phyloP scores from a whole-genome alignment of 2,329 filamentous ascomycete genomes.

The Aspergillus ruber region DNA sequence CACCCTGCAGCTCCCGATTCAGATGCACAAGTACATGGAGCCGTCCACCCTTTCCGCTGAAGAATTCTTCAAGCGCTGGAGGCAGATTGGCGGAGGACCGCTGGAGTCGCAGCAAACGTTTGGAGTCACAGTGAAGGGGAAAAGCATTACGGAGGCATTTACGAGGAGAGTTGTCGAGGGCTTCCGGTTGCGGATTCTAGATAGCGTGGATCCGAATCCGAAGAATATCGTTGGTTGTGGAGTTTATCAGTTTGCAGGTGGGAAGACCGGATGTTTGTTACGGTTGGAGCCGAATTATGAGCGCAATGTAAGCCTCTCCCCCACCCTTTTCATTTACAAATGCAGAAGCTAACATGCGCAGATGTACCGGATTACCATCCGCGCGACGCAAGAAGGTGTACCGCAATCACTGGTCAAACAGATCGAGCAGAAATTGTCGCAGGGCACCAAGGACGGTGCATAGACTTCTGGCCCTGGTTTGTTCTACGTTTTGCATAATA shows the following conservation, averaged over 20 bases:
- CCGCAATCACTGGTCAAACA: constrained; percentile 71
- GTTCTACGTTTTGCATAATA: neutral
- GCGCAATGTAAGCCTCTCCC: constrained; percentile 63
- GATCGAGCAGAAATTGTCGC: constrained; percentile 76
- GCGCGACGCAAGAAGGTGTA: constrained; percentile 86
- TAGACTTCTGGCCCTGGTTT: neutral
- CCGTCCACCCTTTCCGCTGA: constrained; percentile 77
- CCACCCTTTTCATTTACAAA: neutral
- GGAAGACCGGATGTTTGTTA: constrained; percentile 91
- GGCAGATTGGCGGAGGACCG: constrained; percentile 86
- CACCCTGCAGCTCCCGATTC: constrained; percentile 81
- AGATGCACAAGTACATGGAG: constrained; percentile 96
- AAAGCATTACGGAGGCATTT: constrained; percentile 64
- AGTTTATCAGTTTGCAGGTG: constrained; percentile 69
- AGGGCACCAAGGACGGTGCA: constrained; percentile 32
- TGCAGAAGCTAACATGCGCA: constrained; percentile 32
- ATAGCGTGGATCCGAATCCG: constrained; percentile 80
- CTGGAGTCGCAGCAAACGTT: constrained; percentile 88
- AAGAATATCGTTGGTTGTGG: constrained; percentile 89
- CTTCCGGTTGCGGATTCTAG: constrained; percentile 82
- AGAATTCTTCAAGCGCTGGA: constrained; percentile 99
- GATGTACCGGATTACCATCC: constrained; percentile 94
- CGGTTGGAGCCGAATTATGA: constrained; percentile 90
- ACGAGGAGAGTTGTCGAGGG: constrained; percentile 69
- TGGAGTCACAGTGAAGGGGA: constrained; percentile 54